These are phyloP conservation scores for Paecilomyces fulvus DNA, from an alignment of 2,329 filamentous ascomycete species.

Conservation along the genomic window DNA sequence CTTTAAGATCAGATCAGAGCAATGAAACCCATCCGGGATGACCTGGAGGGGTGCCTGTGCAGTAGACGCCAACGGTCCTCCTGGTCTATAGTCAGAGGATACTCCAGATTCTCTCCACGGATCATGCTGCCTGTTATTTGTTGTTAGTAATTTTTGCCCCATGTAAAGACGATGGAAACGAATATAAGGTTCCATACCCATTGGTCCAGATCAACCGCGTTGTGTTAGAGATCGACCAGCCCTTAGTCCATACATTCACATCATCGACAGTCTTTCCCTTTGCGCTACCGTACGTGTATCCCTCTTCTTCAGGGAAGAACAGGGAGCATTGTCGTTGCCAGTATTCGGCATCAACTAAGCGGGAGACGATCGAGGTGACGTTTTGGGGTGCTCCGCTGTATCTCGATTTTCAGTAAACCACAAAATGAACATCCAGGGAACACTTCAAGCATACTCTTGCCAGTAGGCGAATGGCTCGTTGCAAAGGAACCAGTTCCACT, in stretches of 20 bases:
- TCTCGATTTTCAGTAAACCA: slow-evolving; percentile 18
- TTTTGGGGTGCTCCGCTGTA: slow-evolving; percentile 41
- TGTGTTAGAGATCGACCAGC: slow-evolving; percentile 46
- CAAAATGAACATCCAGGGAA: background rate
- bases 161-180: background rate
- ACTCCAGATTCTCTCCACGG: slow-evolving; percentile 52
- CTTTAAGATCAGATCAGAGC: slow-evolving; percentile 43
- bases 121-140: slow-evolving; percentile 40
- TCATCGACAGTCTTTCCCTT: slow-evolving; percentile 39
- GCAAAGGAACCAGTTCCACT: slow-evolving; percentile 56
- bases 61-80: slow-evolving; percentile 45
- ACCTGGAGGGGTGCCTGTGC: slow-evolving; percentile 43
- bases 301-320: slow-evolving; percentile 46
- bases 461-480: slow-evolving; percentile 55
- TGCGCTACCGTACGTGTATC: slow-evolving; percentile 43
- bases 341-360: slow-evolving; percentile 44
- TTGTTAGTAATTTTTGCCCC: slow-evolving; percentile 3
- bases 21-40: slow-evolving; percentile 48
- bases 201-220: slow-evolving; percentile 52
- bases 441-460: slow-evolving; percentile 37
- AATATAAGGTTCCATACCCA: slow-evolving; percentile 26
- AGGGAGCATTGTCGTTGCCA: slow-evolving; percentile 48
- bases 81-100: slow-evolving; percentile 45
- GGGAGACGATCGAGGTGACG: slow-evolving; percentile 43
- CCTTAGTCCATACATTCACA: slow-evolving; percentile 47